phyloP scores from a whole-genome alignment of 2,329 filamentous ascomycete species.

The Diaporthe velutina region DNA sequence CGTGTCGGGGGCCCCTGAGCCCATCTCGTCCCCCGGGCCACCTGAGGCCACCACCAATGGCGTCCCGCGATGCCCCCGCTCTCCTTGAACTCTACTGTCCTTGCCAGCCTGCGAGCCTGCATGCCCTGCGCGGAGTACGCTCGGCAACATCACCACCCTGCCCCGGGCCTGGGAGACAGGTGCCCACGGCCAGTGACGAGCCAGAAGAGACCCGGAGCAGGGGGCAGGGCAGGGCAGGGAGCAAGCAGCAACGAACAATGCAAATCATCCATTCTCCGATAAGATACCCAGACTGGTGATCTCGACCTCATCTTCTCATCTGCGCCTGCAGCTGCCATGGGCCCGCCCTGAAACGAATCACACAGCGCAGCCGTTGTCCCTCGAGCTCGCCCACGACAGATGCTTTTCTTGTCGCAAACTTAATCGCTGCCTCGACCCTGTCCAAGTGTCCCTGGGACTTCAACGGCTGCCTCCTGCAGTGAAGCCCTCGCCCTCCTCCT shows the following conservation, averaged over 20 bases:
- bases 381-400: conserved; percentile 27
- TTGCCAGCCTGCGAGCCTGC: conserved; percentile 21
- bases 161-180: not conserved
- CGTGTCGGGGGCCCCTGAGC: conserved; percentile 23
- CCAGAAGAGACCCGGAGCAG: conserved; percentile 4
- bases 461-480: conserved; percentile 5
- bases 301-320: conserved; percentile 15
- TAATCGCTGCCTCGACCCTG: conserved; percentile 8
- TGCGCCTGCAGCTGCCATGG: conserved; percentile 14
- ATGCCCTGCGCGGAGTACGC: conserved; percentile 25
- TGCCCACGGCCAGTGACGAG: conserved; percentile 6
- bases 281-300: conserved; percentile 14
- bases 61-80: conserved; percentile 23
- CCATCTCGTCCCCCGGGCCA: not conserved
- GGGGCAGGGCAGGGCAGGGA: not conserved
- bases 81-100: conserved; percentile 20
- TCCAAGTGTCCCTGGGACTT: not conserved
- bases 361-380: conserved; percentile 8
- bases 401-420: conserved; percentile 20
- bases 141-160: conserved; percentile 23
- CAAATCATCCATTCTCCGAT: conserved; percentile 21
- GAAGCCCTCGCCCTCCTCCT: not conserved
- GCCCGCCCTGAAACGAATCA: conserved; percentile 19
- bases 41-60: conserved; percentile 30
- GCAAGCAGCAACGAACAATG: conserved; percentile 22